Evolutionary conservation across 78 protist genomes (phyloP).

Genomic region (Polysphondylium violaceum): DNA sequence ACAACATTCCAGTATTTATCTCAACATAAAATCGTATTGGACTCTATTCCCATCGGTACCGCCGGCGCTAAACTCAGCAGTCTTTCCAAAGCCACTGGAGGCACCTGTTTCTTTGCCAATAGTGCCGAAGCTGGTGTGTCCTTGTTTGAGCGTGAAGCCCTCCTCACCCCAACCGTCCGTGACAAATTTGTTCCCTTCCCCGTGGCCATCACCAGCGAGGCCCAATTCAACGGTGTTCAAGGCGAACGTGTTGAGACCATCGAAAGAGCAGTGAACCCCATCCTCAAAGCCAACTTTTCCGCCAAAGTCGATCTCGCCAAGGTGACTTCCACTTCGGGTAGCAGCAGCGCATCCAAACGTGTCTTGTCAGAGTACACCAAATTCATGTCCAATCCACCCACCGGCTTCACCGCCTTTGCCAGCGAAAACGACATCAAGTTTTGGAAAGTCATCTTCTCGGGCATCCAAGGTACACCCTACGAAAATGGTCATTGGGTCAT

Average conservation of each 20-base stretch:
- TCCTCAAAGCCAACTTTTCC: neutral
- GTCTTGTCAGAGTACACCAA: neutral
- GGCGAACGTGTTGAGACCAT: neutral
- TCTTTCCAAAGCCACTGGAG: constrained; percentile 58
- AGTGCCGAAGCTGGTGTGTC: constrained; percentile 29
- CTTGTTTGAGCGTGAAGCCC: constrained; percentile 64
- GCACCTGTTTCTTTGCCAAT: constrained; percentile 39
- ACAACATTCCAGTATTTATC: constrained; percentile 14
- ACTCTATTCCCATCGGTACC: constrained; percentile 64
- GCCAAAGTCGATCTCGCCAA: too few relatives aligned
- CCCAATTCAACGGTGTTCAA: neutral
- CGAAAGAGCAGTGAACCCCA: constrained; percentile 27
- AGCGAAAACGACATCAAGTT: constrained; percentile 15
- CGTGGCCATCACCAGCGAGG: neutral
- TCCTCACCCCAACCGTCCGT: neutral
- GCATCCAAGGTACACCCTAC: constrained; percentile 47
- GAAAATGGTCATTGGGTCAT: constrained; percentile 51
- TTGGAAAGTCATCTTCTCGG: constrained; percentile 66
- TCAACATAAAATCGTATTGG: constrained; percentile 23
- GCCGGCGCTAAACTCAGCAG: neutral
- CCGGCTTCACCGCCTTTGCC: constrained; percentile 17
- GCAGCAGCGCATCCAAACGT: neutral
- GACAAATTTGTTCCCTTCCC: constrained; percentile 42
- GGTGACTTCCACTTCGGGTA: too few relatives aligned
- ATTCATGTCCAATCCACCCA: too few relatives aligned